These are phyloP conservation scores for Cladosporium colombiae DNA, from an alignment of 2,329 filamentous ascomycete genomes.

Conservation along the genomic window DNA sequence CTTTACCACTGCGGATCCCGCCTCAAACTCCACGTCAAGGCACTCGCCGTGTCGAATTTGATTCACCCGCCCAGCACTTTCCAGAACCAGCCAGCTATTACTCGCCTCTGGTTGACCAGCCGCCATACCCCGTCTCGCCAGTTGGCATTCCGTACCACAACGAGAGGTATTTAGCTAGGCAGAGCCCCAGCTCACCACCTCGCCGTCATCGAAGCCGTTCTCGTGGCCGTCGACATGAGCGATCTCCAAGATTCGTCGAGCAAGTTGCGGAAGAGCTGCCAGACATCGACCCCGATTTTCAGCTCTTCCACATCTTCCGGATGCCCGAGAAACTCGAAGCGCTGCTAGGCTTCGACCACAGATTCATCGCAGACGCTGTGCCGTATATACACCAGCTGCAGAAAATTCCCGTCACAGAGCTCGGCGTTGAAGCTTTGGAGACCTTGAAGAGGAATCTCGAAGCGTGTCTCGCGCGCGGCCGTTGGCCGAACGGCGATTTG, in stretches of 20 bases:
- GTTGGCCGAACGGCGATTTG: conserved; percentile 1
- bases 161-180: not conserved
- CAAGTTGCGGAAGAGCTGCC: not conserved
- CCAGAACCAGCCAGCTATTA: not conserved
- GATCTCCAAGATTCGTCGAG: not conserved
- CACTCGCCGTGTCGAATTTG: not conserved
- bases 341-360: not conserved
- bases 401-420: not conserved
- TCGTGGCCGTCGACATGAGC: not conserved
- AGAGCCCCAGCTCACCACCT: not conserved
- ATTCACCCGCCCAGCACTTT: not conserved
- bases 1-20: not conserved
- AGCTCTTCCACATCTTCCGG: not conserved
- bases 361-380: conserved; percentile 4
- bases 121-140: not conserved
- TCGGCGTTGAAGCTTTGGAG: not conserved
- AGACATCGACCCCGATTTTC: not conserved
- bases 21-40: not conserved
- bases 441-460: not conserved
- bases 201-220: not conserved
- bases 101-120: not conserved
- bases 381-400: not conserved
- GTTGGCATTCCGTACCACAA: not conserved
- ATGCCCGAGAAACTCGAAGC: not conserved
- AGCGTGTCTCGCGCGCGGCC: not conserved